Percentiles rank a stretch among this genome's conserved stretches.
Conservation (phyloP, 2,329 filamentous ascomycete species). For the Neonectria magnoliae region DNA sequence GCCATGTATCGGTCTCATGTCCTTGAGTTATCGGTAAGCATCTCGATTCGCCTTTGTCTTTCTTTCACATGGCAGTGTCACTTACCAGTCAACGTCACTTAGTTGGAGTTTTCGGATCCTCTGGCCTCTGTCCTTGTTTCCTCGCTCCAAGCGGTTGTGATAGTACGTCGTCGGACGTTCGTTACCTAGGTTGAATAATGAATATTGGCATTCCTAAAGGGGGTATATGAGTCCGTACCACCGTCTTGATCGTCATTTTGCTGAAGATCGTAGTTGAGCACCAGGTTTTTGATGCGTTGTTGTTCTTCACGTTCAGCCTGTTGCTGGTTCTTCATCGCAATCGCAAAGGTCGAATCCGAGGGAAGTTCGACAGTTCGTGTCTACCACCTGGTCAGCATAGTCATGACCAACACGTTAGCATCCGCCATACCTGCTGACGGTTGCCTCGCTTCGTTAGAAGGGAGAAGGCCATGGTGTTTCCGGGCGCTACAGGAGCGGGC, state of each 20-base stretch:
- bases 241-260: constrained; percentile 84
- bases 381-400: constrained; percentile 54
- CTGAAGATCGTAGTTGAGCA: constrained; percentile 94
- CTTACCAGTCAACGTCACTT: constrained; percentile 97
- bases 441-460: constrained; percentile 96
- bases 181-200: constrained; percentile 57
- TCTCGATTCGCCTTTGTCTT: neutral
- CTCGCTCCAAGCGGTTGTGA: constrained; percentile 66
- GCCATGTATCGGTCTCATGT: constrained; percentile 20
- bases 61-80: neutral
- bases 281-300: constrained; percentile 96
- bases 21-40: constrained; percentile 17
- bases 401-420: neutral
- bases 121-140: constrained; percentile 75
- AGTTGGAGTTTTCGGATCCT: constrained; percentile 90
- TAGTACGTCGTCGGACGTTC: constrained; percentile 61
- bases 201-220: constrained; percentile 55
- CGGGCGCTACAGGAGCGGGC: constrained; percentile 35
- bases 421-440: constrained; percentile 77
- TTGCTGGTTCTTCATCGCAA: constrained; percentile 96
- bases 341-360: constrained; percentile 91
- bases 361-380: constrained; percentile 91
- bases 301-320: constrained; percentile 96
- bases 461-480: constrained; percentile 90
- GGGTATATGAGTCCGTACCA: constrained; percentile 53